Percentiles rank a stretch among this genome's conserved stretches.
phyloP scores from a whole-genome alignment of 164 flowering plant genomes.

The Kingdonia uniflora region DNA sequence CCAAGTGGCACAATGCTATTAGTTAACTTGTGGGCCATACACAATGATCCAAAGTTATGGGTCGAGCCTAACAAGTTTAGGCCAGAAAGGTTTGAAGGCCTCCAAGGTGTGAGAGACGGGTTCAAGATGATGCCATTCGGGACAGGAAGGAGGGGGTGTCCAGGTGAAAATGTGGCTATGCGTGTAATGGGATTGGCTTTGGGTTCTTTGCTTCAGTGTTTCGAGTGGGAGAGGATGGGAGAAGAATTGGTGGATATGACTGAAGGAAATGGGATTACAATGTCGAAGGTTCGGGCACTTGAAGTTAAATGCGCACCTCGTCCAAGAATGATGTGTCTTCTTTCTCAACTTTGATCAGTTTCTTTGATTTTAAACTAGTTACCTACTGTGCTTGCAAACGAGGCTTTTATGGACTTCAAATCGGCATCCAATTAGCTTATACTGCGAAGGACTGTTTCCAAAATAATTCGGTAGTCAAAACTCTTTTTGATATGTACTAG shows the following conservation, averaged over 20 bases:
- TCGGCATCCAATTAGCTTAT: no score
- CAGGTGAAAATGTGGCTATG: conserved; percentile 6
- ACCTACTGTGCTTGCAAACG: no score
- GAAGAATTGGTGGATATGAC: not conserved
- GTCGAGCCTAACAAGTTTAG: conserved; percentile 10
- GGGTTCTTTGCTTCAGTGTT: conserved; percentile 3
- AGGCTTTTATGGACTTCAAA: no score
- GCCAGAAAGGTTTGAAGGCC: conserved; percentile 17
- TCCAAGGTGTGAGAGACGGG: conserved; percentile 8
- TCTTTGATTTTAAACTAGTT: no score
- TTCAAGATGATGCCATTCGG: conserved; percentile 13
- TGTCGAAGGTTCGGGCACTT: no score
- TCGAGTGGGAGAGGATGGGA: conserved; percentile 1
- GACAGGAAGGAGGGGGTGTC: conserved; percentile 10
- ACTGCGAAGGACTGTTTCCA: no score
- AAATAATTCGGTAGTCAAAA: no score
- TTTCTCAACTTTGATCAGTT: no score
- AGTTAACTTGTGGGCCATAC: conserved; percentile 17
- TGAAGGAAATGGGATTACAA: no score
- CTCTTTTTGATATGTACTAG: no score
- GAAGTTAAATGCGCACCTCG: no score
- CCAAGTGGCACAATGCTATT: conserved; percentile 17
- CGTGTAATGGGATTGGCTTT: not conserved
- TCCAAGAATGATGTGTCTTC: no score
- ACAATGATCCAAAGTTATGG: conserved; percentile 18